Conservation (phyloP, 208 protist species). For the Blechomonas ayalai region DNA sequence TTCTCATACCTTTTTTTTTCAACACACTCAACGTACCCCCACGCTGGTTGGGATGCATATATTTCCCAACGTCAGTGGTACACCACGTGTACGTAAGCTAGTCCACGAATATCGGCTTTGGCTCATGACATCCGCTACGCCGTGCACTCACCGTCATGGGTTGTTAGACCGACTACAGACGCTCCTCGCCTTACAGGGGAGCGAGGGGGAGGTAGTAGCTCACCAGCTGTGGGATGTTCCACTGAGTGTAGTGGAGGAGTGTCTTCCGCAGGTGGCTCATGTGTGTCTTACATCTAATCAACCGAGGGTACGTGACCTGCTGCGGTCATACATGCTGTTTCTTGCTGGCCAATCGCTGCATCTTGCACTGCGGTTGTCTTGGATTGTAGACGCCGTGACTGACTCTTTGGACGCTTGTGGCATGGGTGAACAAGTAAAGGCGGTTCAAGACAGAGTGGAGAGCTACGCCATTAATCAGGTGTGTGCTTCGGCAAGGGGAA, state of each 20-base stretch:
- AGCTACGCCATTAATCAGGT: constrained; percentile 83
- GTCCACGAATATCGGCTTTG: too few relatives aligned
- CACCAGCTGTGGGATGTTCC: constrained; percentile 51
- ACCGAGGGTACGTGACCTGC: constrained; percentile 32
- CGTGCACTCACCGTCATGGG: constrained; percentile 26
- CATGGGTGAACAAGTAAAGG: constrained; percentile 49
- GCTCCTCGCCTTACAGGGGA: constrained; percentile 18
- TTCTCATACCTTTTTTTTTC: too few relatives aligned
- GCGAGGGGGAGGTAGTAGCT: constrained; percentile 39
- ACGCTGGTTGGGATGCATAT: too few relatives aligned
- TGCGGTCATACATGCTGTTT: constrained; percentile 70
- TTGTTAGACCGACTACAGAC: constrained; percentile 48
- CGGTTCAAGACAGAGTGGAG: constrained; percentile 81
- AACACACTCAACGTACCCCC: too few relatives aligned
- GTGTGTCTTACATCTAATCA: constrained; percentile 65
- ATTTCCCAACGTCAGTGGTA: too few relatives aligned
- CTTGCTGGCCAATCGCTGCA: constrained; percentile 61
- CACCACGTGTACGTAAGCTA: too few relatives aligned
- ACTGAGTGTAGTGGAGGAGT: constrained; percentile 50
- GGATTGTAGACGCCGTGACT: constrained; percentile 65
- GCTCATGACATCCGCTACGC: too few relatives aligned
- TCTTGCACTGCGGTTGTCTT: constrained; percentile 65
- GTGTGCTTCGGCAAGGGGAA: neutral
- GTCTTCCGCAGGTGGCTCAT: constrained; percentile 76
- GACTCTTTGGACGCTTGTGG: constrained; percentile 31